Conservation (phyloP, 371 early-diverging fungal species). For the Mucor piriformis region DNA sequence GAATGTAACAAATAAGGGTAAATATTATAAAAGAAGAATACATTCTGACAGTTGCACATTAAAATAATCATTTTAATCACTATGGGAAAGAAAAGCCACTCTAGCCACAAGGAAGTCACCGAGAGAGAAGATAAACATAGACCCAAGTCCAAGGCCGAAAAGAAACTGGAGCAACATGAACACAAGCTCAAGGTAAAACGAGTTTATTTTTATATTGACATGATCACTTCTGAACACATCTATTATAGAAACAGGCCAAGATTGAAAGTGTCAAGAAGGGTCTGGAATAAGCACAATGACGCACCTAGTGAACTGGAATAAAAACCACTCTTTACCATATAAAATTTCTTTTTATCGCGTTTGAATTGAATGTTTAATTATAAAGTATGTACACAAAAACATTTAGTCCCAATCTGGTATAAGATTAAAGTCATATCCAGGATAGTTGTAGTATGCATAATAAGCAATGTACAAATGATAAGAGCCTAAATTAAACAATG, state of each 20-base stretch:
- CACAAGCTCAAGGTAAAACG: constrained; percentile 5
- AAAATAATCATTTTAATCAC: neutral
- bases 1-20: neutral
- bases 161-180: constrained; percentile 11
- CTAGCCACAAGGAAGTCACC: constrained; percentile 7
- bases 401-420: constrained; percentile 52
- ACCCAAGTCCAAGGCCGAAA: constrained; percentile 17
- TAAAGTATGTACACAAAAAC: neutral
- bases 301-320: too few species aligned
- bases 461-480: constrained; percentile 56
- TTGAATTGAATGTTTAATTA: too few species aligned
- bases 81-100: constrained; percentile 16
- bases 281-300: neutral
- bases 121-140: constrained; percentile 18
- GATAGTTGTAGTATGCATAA: constrained; percentile 56
- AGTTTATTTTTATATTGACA: neutral
- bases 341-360: too few species aligned
- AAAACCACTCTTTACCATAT: too few species aligned
- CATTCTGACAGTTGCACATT: neutral
- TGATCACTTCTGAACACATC: neutral
- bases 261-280: constrained; percentile 12
- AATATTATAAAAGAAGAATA: neutral
- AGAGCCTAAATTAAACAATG: constrained; percentile 29
- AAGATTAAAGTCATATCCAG: constrained; percentile 57
- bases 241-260: constrained; percentile 9